Base-by-base conservation (phyloP, 1,284 basidiomycete genomes). In the Moniliophthora roreri region DNA sequence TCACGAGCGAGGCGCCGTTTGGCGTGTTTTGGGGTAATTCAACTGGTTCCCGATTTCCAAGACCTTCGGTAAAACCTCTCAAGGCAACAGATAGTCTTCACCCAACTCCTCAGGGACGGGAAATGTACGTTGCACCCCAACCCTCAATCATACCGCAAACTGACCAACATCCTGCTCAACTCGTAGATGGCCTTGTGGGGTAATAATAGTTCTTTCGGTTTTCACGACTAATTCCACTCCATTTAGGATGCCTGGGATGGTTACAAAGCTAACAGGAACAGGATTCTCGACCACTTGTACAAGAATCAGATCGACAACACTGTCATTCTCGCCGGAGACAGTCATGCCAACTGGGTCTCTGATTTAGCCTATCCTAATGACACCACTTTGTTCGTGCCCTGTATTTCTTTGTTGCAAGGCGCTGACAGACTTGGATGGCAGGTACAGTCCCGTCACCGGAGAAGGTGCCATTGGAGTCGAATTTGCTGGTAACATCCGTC, bases 401-500 rank as follows among this genome's bases (percentile, higher is more conserved):
- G 35, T 38, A 18, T 32, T 34, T 45, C 23, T 2, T 11, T 18
- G 5, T 18, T 10, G 21, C 36, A 13, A 24, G 13, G 23, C 23
- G 15, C 18, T 28, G n/a, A 9, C 24, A 21, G 23, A 50, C 23
- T 18, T 20, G 47, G 4, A 48, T 54, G 23, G 37, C 59, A 75
- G 77, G 11, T 85, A 86, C 66, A 68, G 86, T 62, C 70, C 81
- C 4, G 57, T 62, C 6, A 80, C 80, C 0, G 84, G 84, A 4
- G 55, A 70, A 11, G 83, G 83, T 8, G 76, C 80, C 0, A 72
- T 84, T 42, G 84, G 77, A 10, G 85, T 87, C 38, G 82, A 87
- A 64, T 87, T 87, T 60, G 84, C 83, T 2, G 84, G 84, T 2
- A n/a, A 85, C 84, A 0, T 82, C 82, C 1, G 84, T 87, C 10